Percentiles rank a stretch among this genome's conserved stretches.
Evolutionary conservation across 331 rosid species (phyloP).

Genomic region (Cydonia oblonga): DNA sequence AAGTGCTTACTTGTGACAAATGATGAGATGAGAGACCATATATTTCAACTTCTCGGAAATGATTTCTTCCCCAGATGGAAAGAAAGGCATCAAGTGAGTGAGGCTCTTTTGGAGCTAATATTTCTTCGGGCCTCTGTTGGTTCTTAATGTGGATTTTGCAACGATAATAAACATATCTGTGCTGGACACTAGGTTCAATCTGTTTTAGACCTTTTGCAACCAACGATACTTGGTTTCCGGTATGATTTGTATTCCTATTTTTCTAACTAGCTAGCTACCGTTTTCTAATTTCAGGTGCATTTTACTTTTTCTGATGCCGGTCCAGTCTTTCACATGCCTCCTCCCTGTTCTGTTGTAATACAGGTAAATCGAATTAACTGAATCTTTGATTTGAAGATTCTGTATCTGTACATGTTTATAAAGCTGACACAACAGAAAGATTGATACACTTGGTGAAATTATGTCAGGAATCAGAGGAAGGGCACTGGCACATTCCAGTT

Average conservation of each 20-base stretch:
- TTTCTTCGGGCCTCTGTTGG: background rate
- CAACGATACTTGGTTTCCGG: background rate
- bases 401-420: background rate
- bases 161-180: background rate
- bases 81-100: constrained; percentile 77
- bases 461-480: constrained; percentile 81
- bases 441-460: constrained; percentile 4
- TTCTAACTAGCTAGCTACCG: background rate
- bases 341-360: constrained; percentile 84
- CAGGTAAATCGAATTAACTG: constrained; percentile 44
- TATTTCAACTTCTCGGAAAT: constrained; percentile 82
- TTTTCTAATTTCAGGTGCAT: constrained; percentile 49
- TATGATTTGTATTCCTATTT: background rate
- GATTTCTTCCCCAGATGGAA: constrained; percentile 94
- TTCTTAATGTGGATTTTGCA: background rate
- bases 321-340: constrained; percentile 89
- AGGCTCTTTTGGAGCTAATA: constrained; percentile 8
- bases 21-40: constrained; percentile 71
- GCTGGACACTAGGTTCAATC: background rate
- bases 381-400: background rate
- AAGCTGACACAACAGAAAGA: background rate
- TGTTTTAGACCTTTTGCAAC: background rate
- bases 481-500: constrained; percentile 89
- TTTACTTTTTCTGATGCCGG: constrained; percentile 67
- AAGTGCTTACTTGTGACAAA: constrained; percentile 51